phyloP scores from a whole-genome alignment of 164 flowering plant genomes.

The Dillenia suffruticosa region DNA sequence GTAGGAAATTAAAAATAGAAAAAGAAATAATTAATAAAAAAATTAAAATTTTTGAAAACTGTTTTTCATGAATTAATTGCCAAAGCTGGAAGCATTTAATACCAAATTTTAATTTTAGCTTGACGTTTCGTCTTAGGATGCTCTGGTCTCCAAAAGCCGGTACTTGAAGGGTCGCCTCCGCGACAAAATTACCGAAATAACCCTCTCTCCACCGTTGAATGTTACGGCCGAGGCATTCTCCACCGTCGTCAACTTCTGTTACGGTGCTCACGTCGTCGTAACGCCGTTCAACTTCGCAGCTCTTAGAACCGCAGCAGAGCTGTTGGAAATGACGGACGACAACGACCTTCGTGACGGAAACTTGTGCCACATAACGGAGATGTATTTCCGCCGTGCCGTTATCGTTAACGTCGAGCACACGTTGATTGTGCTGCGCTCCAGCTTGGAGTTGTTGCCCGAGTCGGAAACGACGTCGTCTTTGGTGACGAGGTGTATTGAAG shows the following conservation, averaged over 20 bases:
- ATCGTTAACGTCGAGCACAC: conserved; percentile 41
- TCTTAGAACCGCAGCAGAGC: conserved; percentile 52
- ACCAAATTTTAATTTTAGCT: no score
- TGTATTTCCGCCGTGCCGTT: conserved; percentile 45
- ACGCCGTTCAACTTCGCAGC: conserved; percentile 70
- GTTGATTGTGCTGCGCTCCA: conserved; percentile 40
- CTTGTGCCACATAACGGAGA: conserved; percentile 44
- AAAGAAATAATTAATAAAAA: background rate
- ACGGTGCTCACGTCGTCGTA: conserved; percentile 34
- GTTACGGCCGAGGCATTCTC: conserved; percentile 66
- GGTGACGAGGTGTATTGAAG: conserved; percentile 57
- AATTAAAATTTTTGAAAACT: background rate
- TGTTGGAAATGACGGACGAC: conserved; percentile 55
- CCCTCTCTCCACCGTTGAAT: conserved; percentile 50
- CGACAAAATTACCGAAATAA: conserved; percentile 28
- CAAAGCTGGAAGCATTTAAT: conserved; percentile 12
- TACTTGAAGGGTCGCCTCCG: conserved; percentile 51
- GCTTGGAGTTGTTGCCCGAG: conserved; percentile 60
- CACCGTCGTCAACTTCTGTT: conserved; percentile 55
- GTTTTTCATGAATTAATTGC: conserved; percentile 7
- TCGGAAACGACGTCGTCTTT: conserved; percentile 55
- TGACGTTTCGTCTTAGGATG: conserved; percentile 32
- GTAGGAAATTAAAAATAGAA: no score
- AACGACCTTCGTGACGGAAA: conserved; percentile 22
- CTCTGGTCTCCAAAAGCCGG: conserved; percentile 39